Percentiles rank a stretch among this genome's conserved stretches.
Evolutionary conservation across 2,329 filamentous ascomycete genomes (phyloP).

Genomic region (Shiraia bambusicola): DNA sequence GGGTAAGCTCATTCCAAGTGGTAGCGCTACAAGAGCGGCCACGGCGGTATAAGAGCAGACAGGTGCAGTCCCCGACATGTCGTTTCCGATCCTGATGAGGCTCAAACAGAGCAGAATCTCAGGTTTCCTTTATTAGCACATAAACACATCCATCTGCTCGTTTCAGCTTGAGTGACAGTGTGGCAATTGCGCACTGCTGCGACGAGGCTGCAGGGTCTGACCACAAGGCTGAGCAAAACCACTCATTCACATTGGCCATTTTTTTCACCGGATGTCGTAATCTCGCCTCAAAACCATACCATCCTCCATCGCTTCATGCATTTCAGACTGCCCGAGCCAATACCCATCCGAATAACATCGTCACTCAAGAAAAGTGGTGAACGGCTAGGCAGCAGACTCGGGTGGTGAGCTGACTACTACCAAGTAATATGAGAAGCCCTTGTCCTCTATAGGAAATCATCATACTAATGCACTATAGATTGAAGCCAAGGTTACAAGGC

Average conservation of each 20-base stretch:
- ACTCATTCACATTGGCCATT: constrained; percentile 8
- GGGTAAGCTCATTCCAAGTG: constrained; percentile 1
- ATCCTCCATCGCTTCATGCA: constrained; percentile 2
- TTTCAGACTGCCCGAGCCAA: constrained; percentile 7
- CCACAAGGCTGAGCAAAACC: constrained; percentile 16
- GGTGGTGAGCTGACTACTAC: constrained; percentile 8
- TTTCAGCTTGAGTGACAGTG: constrained; percentile 3
- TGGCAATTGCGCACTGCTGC: constrained; percentile 7
- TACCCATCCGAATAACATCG: constrained; percentile 2
- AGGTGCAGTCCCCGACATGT: background rate
- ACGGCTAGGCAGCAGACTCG: constrained; percentile 14
- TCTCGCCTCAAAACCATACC: constrained; percentile 5
- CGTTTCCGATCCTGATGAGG: background rate
- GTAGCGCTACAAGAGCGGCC: constrained; percentile 3
- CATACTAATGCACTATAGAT: constrained; percentile 6
- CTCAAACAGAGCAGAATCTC: background rate
- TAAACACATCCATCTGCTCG: background rate
- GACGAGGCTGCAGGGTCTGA: constrained; percentile 13
- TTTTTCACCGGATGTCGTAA: constrained; percentile 18
- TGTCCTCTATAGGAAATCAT: background rate
- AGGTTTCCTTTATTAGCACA: background rate
- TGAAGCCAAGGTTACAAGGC: background rate
- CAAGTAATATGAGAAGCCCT: constrained; percentile 11
- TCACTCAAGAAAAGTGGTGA: constrained; percentile 3
- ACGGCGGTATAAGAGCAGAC: constrained; percentile 7